These are phyloP conservation scores for Rhizomucor miehei DNA, from an alignment of 371 early-diverging fungal genomes.

Conservation along the genomic window DNA sequence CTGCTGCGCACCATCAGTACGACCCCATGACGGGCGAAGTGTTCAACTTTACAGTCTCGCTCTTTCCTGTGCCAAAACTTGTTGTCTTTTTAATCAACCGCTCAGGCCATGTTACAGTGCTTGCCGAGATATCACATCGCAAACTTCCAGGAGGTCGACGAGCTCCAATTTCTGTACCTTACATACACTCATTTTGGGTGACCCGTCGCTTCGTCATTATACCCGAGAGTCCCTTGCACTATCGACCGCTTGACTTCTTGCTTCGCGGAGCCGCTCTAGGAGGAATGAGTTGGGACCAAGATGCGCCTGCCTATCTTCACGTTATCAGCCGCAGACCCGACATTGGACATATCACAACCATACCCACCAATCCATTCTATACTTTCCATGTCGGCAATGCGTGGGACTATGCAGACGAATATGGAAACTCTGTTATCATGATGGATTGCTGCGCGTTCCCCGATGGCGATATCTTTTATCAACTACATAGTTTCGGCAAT, in stretches of 20 bases:
- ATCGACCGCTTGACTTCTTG: slow-evolving; percentile 37
- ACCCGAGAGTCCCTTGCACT: slow-evolving; percentile 50
- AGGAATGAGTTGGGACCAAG: slow-evolving; percentile 36
- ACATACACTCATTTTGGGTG: slow-evolving; percentile 39
- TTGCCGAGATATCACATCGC: slow-evolving; percentile 45
- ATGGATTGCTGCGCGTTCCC: slow-evolving; percentile 32
- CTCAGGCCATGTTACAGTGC: slow-evolving; percentile 20
- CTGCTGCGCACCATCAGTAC: slow-evolving; percentile 57
- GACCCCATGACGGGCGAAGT: slow-evolving; percentile 53
- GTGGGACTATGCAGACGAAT: slow-evolving; percentile 36
- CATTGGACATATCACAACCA: slow-evolving; percentile 44
- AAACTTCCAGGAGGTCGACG: slow-evolving; percentile 2
- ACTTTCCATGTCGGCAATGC: slow-evolving; percentile 57
- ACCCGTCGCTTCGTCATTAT: slow-evolving; percentile 57
- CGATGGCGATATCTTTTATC: slow-evolving; percentile 33
- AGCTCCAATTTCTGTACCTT: slow-evolving; percentile 19
- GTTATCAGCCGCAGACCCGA: slow-evolving; percentile 38
- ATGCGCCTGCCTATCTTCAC: slow-evolving; percentile 42
- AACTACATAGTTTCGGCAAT: slow-evolving; percentile 30
- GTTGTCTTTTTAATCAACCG: slow-evolving; percentile 11
- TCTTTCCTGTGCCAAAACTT: slow-evolving; percentile 3
- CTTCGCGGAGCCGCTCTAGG: slow-evolving; percentile 38
- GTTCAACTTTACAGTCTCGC: slow-evolving; percentile 36
- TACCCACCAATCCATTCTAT: slow-evolving; percentile 42
- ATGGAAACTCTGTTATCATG: slow-evolving; percentile 21